Percentiles rank a stretch among this genome's conserved stretches.
Conservation (phyloP, 441 rosid genomes). For the Cnidoscolus chayamansa region DNA sequence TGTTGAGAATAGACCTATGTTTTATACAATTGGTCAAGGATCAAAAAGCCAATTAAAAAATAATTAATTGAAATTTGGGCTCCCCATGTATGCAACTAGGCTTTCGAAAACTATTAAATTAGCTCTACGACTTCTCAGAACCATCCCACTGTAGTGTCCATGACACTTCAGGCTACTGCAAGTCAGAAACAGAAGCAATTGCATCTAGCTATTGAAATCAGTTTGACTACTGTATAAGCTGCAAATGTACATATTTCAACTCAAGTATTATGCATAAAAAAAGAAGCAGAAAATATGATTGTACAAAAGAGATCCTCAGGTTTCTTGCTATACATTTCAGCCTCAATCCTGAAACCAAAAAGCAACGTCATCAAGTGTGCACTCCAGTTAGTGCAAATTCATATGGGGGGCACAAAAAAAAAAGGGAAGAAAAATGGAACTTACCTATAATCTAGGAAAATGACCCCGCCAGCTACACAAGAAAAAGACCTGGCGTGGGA, state of each 20-base stretch:
- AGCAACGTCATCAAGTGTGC: background rate
- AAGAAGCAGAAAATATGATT: constrained; percentile 9
- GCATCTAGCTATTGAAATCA: background rate
- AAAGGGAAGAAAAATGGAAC: background rate
- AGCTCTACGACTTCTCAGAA: too few species aligned
- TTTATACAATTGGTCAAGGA: background rate
- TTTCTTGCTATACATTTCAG: constrained; percentile 13
- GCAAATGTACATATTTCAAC: background rate
- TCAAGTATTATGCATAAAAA: background rate
- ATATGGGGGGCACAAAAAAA: background rate
- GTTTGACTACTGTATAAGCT: constrained; percentile 2
- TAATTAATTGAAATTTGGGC: constrained; percentile 1
- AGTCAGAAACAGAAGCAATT: background rate
- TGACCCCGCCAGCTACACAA: background rate
- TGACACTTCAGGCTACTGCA: too few species aligned
- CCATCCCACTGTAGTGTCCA: too few species aligned
- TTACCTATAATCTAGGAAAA: constrained; percentile 10
- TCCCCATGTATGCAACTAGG: too few species aligned
- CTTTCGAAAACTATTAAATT: too few species aligned
- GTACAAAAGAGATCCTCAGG: constrained; percentile 5
- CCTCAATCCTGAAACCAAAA: constrained; percentile 18
- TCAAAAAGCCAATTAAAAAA: background rate
- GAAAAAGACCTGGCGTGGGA: background rate
- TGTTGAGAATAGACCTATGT: background rate
- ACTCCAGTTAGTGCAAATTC: background rate